Evolutionary conservation across 768 basidiomycete species (phyloP).

Genomic region (Pholiota microspora): DNA sequence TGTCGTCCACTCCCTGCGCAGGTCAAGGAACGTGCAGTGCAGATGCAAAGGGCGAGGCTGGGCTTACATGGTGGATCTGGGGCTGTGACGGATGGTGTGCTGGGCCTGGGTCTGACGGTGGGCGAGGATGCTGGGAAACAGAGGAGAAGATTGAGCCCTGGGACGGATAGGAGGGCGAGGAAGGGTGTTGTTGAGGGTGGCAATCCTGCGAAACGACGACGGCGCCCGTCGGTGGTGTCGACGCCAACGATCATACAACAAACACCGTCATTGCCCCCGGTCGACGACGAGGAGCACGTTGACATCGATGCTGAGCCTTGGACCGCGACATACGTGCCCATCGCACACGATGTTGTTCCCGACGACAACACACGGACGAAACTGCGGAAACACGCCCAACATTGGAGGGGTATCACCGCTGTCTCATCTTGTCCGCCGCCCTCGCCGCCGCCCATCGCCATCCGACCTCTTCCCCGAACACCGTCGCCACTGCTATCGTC

Average conservation of each 20-base stretch:
- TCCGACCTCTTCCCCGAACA: slow-evolving; percentile 29
- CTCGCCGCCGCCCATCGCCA: slow-evolving; percentile 42
- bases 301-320: slow-evolving; percentile 48
- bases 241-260: not conserved
- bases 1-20: slow-evolving; percentile 28
- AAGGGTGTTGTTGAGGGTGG: not conserved
- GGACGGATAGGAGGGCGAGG: not conserved
- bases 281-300: slow-evolving; percentile 36
- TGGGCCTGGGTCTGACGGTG: not conserved
- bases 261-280: not conserved
- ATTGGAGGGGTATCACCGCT: slow-evolving; percentile 71
- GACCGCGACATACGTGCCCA: slow-evolving; percentile 46
- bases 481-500: slow-evolving; percentile 21
- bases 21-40: slow-evolving; percentile 3
- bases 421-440: slow-evolving; percentile 20
- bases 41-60: not conserved
- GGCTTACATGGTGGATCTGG: not conserved
- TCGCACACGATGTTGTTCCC: slow-evolving; percentile 48
- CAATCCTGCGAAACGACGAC: not conserved
- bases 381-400: slow-evolving; percentile 55
- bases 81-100: not conserved
- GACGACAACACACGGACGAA: slow-evolving; percentile 41
- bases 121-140: slow-evolving; percentile 1
- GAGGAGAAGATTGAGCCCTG: not conserved
- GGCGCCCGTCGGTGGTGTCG: not conserved